phyloP scores from a whole-genome alignment of 768 basidiomycete species.

The Punctularia strigosozonata region DNA sequence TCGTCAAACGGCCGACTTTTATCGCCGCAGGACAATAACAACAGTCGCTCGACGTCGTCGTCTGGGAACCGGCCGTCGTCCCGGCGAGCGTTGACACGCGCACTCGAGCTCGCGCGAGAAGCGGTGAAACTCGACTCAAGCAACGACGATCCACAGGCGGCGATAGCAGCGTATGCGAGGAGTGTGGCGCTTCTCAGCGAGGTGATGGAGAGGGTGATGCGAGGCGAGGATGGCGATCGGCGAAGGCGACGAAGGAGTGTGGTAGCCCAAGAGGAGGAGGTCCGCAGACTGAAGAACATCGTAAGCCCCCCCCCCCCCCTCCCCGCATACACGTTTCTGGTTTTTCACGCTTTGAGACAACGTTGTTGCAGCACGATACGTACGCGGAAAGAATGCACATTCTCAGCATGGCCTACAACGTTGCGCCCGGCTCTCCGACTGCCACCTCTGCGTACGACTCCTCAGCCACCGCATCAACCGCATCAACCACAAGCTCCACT shows the following conservation, averaged over 20 bases:
- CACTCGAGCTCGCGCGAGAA: slow-evolving; percentile 79
- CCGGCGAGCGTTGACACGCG: slow-evolving; percentile 73
- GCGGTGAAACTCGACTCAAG: slow-evolving; percentile 82
- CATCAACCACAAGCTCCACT: slow-evolving; percentile 36
- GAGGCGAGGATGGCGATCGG: slow-evolving; percentile 68
- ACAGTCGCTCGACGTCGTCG: slow-evolving; percentile 29
- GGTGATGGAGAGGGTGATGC: slow-evolving; percentile 85
- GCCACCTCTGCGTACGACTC: slow-evolving; percentile 34
- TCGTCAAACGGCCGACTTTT: too few relatives aligned
- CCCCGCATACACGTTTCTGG: neutral
- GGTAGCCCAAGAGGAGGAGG: slow-evolving; percentile 88
- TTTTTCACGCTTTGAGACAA: slow-evolving; percentile 6
- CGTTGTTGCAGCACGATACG: slow-evolving; percentile 75
- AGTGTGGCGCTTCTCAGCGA: slow-evolving; percentile 81
- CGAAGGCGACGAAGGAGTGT: slow-evolving; percentile 60
- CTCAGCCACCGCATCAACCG: slow-evolving; percentile 21
- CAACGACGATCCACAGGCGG: slow-evolving; percentile 80
- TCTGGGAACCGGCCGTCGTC: slow-evolving; percentile 59
- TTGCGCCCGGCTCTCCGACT: slow-evolving; percentile 59
- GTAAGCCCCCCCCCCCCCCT: slow-evolving; percentile 34
- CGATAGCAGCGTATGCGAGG: slow-evolving; percentile 80
- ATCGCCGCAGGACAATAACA: too few relatives aligned
- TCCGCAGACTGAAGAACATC: slow-evolving; percentile 75
- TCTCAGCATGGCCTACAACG: slow-evolving; percentile 79
- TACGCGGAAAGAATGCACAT: slow-evolving; percentile 94